A percentile compares a stretch with the other conserved stretches of the same genome.
These are phyloP conservation scores for Lathyrus aphaca DNA, from an alignment of 306 rosid genomes.

Conservation along the genomic window DNA sequence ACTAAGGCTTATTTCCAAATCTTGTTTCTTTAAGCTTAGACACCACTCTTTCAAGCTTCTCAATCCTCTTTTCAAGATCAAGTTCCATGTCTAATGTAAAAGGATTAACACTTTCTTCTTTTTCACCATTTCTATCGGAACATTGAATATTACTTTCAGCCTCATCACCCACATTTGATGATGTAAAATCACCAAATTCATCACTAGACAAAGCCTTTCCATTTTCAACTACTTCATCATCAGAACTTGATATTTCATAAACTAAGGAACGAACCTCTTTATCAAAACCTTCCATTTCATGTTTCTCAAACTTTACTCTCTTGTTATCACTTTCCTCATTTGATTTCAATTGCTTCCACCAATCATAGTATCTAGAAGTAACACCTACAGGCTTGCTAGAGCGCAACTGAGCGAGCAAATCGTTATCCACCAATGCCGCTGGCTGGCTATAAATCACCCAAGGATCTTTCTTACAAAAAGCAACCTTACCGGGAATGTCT, in stretches of 20 bases:
- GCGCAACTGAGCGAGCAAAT: slow-evolving; percentile 35
- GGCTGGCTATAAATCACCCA: slow-evolving; percentile 29
- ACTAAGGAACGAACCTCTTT: background rate
- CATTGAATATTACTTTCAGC: background rate
- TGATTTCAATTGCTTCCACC: slow-evolving; percentile 47
- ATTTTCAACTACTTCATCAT: slow-evolving; percentile 17
- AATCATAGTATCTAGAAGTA: slow-evolving; percentile 41
- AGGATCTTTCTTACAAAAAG: slow-evolving; percentile 9
- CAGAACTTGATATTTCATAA: background rate
- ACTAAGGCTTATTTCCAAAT: background rate
- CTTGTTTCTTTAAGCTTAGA: slow-evolving; percentile 34
- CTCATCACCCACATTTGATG: slow-evolving; percentile 8
- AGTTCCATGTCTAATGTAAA: background rate
- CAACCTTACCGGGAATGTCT: slow-evolving; percentile 51
- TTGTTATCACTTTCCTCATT: background rate
- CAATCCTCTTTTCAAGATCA: slow-evolving; percentile 37
- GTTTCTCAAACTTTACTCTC: background rate
- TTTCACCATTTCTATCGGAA: background rate
- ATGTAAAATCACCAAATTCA: slow-evolving; percentile 19
- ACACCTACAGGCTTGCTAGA: slow-evolving; percentile 35
- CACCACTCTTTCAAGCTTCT: slow-evolving; percentile 34
- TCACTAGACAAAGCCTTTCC: background rate
- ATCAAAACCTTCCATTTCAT: background rate
- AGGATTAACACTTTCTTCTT: background rate
- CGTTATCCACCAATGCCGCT: background rate